A percentile compares a stretch with the other conserved stretches of the same genome.
Conservation (phyloP, 768 basidiomycete species). For the Strobilomyces echinocephalus region DNA sequence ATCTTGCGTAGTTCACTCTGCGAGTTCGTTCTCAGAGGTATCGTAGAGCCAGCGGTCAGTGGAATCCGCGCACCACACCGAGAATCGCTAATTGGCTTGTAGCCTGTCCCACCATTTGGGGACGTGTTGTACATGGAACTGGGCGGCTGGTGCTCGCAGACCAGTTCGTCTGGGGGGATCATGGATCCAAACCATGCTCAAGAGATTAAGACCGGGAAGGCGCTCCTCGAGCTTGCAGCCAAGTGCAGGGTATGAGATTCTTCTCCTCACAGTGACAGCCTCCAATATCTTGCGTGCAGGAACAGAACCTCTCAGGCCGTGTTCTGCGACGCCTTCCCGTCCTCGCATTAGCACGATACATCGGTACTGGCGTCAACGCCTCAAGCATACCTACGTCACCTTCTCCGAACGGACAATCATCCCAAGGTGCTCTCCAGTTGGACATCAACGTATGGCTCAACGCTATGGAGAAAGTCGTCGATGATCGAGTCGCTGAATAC, state of each 20-base stretch:
- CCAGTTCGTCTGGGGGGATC: constrained; percentile 4
- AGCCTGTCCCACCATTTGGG: constrained; percentile 61
- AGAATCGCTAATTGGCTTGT: constrained; percentile 3
- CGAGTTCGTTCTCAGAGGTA: constrained; percentile 72
- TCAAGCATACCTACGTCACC: constrained; percentile 12
- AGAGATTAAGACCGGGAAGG: constrained; percentile 49
- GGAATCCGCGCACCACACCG: neutral
- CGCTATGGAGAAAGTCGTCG: constrained; percentile 77
- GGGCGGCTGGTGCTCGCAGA: constrained; percentile 4
- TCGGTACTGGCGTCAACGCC: constrained; percentile 44
- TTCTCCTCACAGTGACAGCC: neutral
- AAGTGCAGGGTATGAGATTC: constrained; percentile 66
- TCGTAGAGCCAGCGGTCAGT: constrained; percentile 63
- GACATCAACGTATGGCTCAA: constrained; percentile 72
- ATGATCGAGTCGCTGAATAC: constrained; percentile 49
- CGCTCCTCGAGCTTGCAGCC: constrained; percentile 63
- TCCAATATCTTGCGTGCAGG: constrained; percentile 32
- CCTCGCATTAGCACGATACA: constrained; percentile 81
- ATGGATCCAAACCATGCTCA: constrained; percentile 39
- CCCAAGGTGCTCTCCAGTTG: constrained; percentile 15
- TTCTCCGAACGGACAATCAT: constrained; percentile 2
- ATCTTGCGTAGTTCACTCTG: constrained; percentile 78
- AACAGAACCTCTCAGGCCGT: constrained; percentile 86
- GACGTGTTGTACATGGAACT: constrained; percentile 37
- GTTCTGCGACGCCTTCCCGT: constrained; percentile 91